Base-by-base conservation (phyloP, 768 basidiomycete species). In the Hygrocybe coccinea region DNA sequence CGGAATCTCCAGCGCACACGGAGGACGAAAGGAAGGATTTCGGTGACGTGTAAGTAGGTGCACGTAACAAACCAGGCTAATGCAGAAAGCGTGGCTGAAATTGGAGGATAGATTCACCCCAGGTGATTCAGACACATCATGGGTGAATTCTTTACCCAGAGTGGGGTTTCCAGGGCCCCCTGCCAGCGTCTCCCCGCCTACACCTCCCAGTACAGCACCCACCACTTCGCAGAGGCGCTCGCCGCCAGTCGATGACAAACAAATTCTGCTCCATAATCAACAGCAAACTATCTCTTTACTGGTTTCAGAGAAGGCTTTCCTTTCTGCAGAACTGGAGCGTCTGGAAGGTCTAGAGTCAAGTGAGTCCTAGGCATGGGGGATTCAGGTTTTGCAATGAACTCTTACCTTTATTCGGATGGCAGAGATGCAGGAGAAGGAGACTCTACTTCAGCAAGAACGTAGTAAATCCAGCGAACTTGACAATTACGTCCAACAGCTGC, bases 281-380 rank as follows among this genome's bases (percentile, higher is more conserved):
- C 83, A 82, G 57, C 84, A 84, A 62, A 88, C 87, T 0, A 89
- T 94, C 55, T 76, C 85, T 45, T 67, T 87, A n/a, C 75, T 94
- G 12, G 88, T 91, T 17, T 78, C 83, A 2, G 88, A 89, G 63
- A 89, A 88, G 67, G 78, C 81, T 6, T 74, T 79, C 17, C 73
- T 89, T 35, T 71, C 74, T 14, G 66, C 78, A n/a, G 80, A 84
- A 39, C 66, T 87, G 39, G 77, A 85, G 59, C 78, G 79, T 50
- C 64, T 86, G 45, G 80, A 82, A 43, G 78, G 74, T 46, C 67
- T 80, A n/a, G 86, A 88, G 64, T 70, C 75, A 38, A 76, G 90
- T 91, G 67, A 9, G 77, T 66, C n/a, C 39, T 21, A n/a, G 44
- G 38, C 3, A 35, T n/a, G 7, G 24, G 4, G 11, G 2, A 25